These are phyloP conservation scores for Emmonsia crescens DNA, from an alignment of 2,329 filamentous ascomycete genomes.

Conservation along the genomic window DNA sequence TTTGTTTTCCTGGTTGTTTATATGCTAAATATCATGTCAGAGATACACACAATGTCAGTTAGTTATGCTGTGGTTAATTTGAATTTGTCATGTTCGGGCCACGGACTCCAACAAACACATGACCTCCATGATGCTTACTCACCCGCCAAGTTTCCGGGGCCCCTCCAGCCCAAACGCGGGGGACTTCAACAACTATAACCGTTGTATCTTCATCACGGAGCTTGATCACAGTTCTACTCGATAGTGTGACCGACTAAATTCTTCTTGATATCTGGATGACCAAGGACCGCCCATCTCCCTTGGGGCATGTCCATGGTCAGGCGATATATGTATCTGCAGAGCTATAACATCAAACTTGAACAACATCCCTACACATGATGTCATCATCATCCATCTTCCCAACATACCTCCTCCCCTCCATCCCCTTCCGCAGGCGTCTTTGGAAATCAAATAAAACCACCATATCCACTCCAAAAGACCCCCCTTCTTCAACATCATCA, in stretches of 20 bases:
- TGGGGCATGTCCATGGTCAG: background rate
- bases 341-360: background rate
- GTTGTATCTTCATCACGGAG: background rate
- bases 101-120: no score
- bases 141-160: background rate
- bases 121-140: background rate
- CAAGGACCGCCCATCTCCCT: background rate
- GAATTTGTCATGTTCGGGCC: no score
- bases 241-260: background rate
- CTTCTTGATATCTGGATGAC: background rate
- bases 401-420: slow-evolving; percentile 40
- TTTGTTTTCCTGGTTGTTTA: background rate
- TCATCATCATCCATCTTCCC: slow-evolving; percentile 33
- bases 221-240: background rate
- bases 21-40: background rate
- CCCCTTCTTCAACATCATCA: background rate
- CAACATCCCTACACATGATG: background rate
- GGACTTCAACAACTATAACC: no score
- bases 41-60: background rate
- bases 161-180: background rate
- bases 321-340: background rate
- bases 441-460: slow-evolving; percentile 9
- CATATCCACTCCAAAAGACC: background rate
- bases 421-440: slow-evolving; percentile 34
- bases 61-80: background rate